These are phyloP conservation scores for Picea abies DNA, from an alignment of 83 land plant species.

Conservation along the genomic window DNA sequence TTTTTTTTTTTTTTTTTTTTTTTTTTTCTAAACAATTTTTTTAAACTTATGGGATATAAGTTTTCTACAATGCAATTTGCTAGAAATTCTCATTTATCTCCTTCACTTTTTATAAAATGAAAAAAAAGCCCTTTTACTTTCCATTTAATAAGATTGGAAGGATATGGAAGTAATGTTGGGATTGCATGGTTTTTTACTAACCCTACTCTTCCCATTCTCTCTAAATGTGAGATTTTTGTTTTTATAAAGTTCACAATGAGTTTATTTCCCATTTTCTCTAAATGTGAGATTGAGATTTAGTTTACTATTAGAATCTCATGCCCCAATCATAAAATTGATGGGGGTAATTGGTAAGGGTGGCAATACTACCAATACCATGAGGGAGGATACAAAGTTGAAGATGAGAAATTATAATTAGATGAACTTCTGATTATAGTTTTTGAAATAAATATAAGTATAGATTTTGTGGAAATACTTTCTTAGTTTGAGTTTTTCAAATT, in stretches of 20 bases:
- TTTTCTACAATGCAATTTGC: no score
- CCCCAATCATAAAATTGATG: constrained; percentile 58
- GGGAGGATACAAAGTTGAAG: constrained; percentile 65
- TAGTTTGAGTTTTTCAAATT: neutral
- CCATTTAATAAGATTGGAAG: constrained; percentile 34
- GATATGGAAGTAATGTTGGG: constrained; percentile 33
- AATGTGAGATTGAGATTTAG: constrained; percentile 44
- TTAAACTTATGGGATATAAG: no score
- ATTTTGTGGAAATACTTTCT: neutral
- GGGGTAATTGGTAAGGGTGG: constrained; percentile 76
- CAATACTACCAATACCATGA: constrained; percentile 46
- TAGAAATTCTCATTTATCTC: no score
- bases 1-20: no score
- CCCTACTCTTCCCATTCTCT: constrained; percentile 35
- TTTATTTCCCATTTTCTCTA: constrained; percentile 5
- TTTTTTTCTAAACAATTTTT: no score
- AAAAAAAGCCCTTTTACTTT: neutral
- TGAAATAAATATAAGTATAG: constrained; percentile 45
- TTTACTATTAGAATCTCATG: constrained; percentile 49
- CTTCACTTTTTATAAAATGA: no score
- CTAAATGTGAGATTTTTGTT: no score
- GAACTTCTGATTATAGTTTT: constrained; percentile 53
- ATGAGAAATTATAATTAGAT: constrained; percentile 34
- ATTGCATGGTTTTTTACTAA: constrained; percentile 43
- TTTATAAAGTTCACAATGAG: no score